Conservation (phyloP, 2,329 filamentous ascomycete genomes). For the Lachnellula occidentalis region DNA sequence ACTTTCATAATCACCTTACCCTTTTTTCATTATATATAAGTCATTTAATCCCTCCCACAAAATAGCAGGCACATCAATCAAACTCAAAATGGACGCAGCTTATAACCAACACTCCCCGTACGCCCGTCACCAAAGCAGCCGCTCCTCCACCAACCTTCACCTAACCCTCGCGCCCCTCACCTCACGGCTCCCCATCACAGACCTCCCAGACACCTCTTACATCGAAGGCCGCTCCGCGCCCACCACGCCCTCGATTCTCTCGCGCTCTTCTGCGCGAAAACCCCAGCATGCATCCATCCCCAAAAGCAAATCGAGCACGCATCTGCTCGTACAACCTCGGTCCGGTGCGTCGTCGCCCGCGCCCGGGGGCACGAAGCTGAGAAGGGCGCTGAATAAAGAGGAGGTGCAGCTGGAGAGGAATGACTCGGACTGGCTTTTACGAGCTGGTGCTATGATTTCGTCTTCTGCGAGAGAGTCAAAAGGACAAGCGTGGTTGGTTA, state of each 20-base stretch:
- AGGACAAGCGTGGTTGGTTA: conserved; percentile 64
- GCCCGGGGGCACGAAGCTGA: conserved; percentile 18
- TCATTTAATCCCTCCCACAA: no score
- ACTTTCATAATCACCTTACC: neutral
- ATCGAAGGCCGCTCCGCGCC: conserved; percentile 58
- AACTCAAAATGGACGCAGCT: conserved; percentile 49
- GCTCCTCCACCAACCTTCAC: conserved; percentile 53
- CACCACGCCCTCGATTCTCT: conserved; percentile 58
- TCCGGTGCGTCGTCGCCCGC: conserved; percentile 20
- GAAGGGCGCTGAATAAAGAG: conserved; percentile 21
- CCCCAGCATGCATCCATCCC: conserved; percentile 32
- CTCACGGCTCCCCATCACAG: conserved; percentile 52
- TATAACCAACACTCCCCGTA: conserved; percentile 56
- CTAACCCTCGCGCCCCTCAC: conserved; percentile 61
- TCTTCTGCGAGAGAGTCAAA: conserved; percentile 60
- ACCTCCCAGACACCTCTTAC: conserved; percentile 45
- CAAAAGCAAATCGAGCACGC: conserved; percentile 60
- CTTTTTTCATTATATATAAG: neutral
- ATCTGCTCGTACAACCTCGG: conserved; percentile 37
- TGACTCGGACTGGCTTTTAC: conserved; percentile 60
- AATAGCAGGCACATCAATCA: neutral
- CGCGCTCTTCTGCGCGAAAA: conserved; percentile 47
- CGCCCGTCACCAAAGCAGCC: conserved; percentile 48
- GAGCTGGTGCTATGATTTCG: conserved; percentile 57
- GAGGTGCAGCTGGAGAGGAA: conserved; percentile 34